Base-by-base conservation (phyloP, 345 rosid genomes). In the Aurinia saxatilis region DNA sequence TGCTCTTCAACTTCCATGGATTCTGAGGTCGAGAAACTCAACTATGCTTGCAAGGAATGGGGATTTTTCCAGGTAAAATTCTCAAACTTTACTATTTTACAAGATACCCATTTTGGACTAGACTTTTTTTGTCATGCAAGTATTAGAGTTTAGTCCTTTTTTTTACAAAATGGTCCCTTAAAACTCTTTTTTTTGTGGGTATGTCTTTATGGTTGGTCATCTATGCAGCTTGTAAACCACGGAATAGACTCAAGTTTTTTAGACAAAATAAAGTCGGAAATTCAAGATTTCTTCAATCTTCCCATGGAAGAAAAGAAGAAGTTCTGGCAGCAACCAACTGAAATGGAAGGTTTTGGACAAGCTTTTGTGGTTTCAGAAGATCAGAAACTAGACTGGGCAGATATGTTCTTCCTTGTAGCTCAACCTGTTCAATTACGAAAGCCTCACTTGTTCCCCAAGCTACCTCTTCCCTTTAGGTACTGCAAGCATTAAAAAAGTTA, bases 31-130 rank as follows among this genome's bases (percentile, higher is more conserved):
- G n/a, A n/a, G n/a, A n/a, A n/a, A n/a, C n/a, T n/a, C n/a, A n/a
- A n/a, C n/a, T n/a, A n/a, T n/a, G n/a, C n/a, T n/a, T n/a, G n/a
- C n/a, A n/a, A 60, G 62, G 66, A 79, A 9, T 80, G 85, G 87
- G 93, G 85, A 34, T 84, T 89, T 73, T 82, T 82, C 60, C 84
- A 80, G 88, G 85, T 80, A 66, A 30, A 39, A 7, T 12, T 17
- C n/a, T 9, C 13, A 3, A 19, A 17, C 29, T 13, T 15, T 0
- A 14, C 33, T 14, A 5, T 16, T 15, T 15, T 48, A 6, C 17
- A 19, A 14, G 38, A 38, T 4, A 33, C 8, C 9, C 16, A 12
- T 14, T 6, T 34, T 1, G 9, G 17, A 27, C 8, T 14, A 37
- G 11, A 13, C 4, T 13, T 4, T 6, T 27, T 50, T 10, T 8